Conservation (phyloP, 345 rosid species). For the Fremontodendron californicum region DNA sequence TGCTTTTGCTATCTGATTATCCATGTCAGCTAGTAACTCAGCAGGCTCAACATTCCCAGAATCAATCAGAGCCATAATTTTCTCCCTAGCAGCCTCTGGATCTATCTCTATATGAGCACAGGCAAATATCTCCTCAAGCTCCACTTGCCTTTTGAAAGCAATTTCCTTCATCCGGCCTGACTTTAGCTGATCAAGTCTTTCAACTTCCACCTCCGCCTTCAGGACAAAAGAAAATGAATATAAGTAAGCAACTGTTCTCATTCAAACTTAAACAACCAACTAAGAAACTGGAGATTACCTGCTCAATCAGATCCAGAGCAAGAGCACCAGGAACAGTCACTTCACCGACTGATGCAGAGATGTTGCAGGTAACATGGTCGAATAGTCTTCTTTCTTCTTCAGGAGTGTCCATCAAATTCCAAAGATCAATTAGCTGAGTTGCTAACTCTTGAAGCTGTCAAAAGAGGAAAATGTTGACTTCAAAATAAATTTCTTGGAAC, state of each 20-base stretch:
- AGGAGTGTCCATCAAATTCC: slow-evolving; percentile 98
- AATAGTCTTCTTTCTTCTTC: slow-evolving; percentile 74
- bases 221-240: slow-evolving; percentile 8
- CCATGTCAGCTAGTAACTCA: slow-evolving; percentile 92
- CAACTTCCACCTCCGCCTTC: slow-evolving; percentile 93
- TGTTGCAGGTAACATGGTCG: slow-evolving; percentile 85
- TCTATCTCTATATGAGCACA: slow-evolving; percentile 77
- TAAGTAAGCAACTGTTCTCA: slow-evolving; percentile 21
- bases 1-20: slow-evolving; percentile 81
- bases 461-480: slow-evolving; percentile 15
- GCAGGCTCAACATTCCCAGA: slow-evolving; percentile 89
- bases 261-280: not conserved
- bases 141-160: slow-evolving; percentile 85
- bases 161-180: slow-evolving; percentile 96
- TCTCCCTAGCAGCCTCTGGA: slow-evolving; percentile 82
- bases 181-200: slow-evolving; percentile 89
- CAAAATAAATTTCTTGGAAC: not conserved
- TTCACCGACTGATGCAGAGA: slow-evolving; percentile 77
- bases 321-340: slow-evolving; percentile 78
- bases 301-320: slow-evolving; percentile 80
- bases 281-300: slow-evolving; percentile 43
- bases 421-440: slow-evolving; percentile 74
- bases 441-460: slow-evolving; percentile 94
- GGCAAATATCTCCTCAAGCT: slow-evolving; percentile 86
- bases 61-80: slow-evolving; percentile 75